These are phyloP conservation scores for Coemansia brasiliensis DNA, from an alignment of 192 early-diverging fungal genomes.

Conservation along the genomic window DNA sequence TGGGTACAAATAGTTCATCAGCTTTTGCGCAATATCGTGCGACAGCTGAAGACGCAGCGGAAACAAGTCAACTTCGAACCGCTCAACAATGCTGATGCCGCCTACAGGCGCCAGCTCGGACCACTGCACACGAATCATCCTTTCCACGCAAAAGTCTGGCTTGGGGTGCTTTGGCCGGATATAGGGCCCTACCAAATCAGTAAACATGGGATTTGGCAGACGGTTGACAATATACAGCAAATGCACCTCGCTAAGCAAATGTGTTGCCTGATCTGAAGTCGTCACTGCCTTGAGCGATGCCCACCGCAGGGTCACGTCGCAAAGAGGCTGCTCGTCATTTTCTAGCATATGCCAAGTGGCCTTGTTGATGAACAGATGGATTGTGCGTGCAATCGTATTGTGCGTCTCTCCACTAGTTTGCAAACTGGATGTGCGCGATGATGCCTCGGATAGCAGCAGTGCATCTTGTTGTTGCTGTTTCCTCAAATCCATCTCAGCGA, in stretches of 20 bases:
- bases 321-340: slow-evolving; percentile 64
- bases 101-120: slow-evolving; percentile 80
- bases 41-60: slow-evolving; percentile 83
- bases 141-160: slow-evolving; percentile 76
- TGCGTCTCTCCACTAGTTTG: slow-evolving; percentile 52
- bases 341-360: slow-evolving; percentile 76
- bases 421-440: slow-evolving; percentile 22
- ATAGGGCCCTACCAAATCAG: slow-evolving; percentile 62
- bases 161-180: slow-evolving; percentile 54
- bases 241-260: slow-evolving; percentile 75
- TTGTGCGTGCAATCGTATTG: slow-evolving; percentile 57
- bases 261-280: slow-evolving; percentile 81
- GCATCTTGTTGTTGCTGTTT: no score
- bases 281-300: slow-evolving; percentile 68
- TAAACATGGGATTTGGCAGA: slow-evolving; percentile 58
- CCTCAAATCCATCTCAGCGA: not conserved
- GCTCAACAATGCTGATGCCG: slow-evolving; percentile 87
- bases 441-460: not conserved
- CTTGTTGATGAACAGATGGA: slow-evolving; percentile 63
- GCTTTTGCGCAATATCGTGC: slow-evolving; percentile 78
- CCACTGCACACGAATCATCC: slow-evolving; percentile 86
- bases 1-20: slow-evolving; percentile 84
- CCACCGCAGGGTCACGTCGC: slow-evolving; percentile 67
- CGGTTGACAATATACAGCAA: slow-evolving; percentile 68
- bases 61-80: slow-evolving; percentile 84